Base-by-base conservation (phyloP, 2,329 filamentous ascomycete species). In the Aspergillus quadricinctus region DNA sequence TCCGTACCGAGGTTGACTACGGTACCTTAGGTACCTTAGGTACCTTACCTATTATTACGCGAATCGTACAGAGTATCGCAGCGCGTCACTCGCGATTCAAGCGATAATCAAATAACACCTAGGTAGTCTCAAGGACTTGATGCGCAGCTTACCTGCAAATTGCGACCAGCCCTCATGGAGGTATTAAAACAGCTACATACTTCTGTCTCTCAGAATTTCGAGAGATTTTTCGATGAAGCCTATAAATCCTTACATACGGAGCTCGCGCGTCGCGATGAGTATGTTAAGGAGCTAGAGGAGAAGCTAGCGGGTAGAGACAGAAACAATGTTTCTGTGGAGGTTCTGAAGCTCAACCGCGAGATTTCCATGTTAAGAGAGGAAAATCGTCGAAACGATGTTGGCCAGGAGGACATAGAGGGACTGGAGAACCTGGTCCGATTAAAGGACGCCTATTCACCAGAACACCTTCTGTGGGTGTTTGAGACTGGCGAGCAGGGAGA, bases 111-210 rank as follows among this genome's bases (percentile, higher is more conserved):
- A 17, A n/a, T 48, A 48, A 14, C 14, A 6, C 29, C 29, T 14
- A 4, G 11, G 11, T 2, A 48, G 45, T 21, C 45, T 19, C 31
- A 21, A 2, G 11, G 21, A 46, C 23, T 41, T 29, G 40, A 53
- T 41, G 29, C 31, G 31, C 28, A 28, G 8, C 27, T 48, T 49
- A 37, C 37, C 31, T 53, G 35, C 35, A 25, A 17, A 10, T 21
- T 37, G 51, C 21, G 9, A 43, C 21, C n/a, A n/a, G 4, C 21
- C 28, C 27, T 31, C n/a, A 70, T 74, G 72, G 72, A 74, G 28
- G 52, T 65, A 28, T 49, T 74, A 25, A 66, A 66, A 50, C 61
- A 64, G 14, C 64, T 73, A 31, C 70, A 71, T 48, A 52, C 53
- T 41, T 69, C 69, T 49, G 55, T 73, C 49, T 52, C 64, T 27